These are phyloP conservation scores for Agrocybe pediades DNA, from an alignment of 768 basidiomycete genomes.

Conservation along the genomic window DNA sequence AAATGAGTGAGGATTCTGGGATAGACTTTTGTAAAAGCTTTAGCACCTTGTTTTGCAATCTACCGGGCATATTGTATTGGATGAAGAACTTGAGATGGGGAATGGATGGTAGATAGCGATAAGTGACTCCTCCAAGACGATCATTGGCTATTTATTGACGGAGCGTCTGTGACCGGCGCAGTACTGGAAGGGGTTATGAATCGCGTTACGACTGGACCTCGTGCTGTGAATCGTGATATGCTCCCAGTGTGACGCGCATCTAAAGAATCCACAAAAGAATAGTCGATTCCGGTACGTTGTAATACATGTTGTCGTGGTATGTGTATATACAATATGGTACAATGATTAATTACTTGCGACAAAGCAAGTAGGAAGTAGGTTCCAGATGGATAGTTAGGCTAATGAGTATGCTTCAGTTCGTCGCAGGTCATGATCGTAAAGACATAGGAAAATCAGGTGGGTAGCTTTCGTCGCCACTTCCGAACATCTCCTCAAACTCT, in stretches of 20 bases:
- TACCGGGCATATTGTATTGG: constrained; percentile 54
- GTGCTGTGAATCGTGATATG: neutral
- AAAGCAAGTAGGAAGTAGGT: too few species aligned
- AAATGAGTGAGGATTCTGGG: constrained; percentile 4
- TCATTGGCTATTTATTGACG: too few species aligned
- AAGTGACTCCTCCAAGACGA: too few species aligned
- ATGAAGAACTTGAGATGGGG: constrained; percentile 5
- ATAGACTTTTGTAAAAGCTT: constrained; percentile 11
- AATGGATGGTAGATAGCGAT: constrained; percentile 16
- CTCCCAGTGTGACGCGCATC: neutral
- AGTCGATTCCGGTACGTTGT: neutral
- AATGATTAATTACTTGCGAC: neutral
- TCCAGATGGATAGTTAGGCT: neutral
- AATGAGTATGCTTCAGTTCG: neutral
- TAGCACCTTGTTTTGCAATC: constrained; percentile 67
- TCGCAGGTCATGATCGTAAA: constrained; percentile 17
- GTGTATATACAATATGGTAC: neutral
- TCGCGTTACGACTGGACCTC: constrained; percentile 9
- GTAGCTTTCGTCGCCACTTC: constrained; percentile 36
- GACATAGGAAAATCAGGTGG: constrained; percentile 44
- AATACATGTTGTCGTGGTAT: neutral
- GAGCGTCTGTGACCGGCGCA: neutral
- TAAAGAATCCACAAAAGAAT: neutral
- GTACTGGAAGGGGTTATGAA: neutral
- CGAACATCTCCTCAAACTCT: constrained; percentile 49